These are phyloP conservation scores for Sporothrix curviconia DNA, from an alignment of 2,329 filamentous ascomycete genomes.

Conservation along the genomic window DNA sequence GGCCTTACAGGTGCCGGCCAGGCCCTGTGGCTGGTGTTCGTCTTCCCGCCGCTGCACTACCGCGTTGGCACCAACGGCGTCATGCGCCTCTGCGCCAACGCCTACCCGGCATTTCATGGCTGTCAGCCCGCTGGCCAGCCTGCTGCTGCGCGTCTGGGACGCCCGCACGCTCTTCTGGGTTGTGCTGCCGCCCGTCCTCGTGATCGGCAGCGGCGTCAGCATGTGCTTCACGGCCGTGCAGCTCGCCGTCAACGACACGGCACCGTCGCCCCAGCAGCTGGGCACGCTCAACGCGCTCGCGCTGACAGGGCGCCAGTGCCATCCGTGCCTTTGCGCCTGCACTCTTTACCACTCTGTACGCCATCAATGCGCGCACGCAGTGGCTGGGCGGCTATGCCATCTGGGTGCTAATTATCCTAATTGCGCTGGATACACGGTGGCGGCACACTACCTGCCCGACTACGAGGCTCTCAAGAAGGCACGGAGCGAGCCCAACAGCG, in stretches of 20 bases:
- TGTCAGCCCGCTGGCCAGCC: constrained; percentile 46
- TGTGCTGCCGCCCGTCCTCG: constrained; percentile 35
- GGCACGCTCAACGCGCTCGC: constrained; percentile 66
- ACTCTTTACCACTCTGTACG: constrained; percentile 60
- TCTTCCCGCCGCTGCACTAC: constrained; percentile 62
- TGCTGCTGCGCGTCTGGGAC: constrained; percentile 42
- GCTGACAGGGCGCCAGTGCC: constrained; percentile 53
- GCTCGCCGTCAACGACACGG: constrained; percentile 67
- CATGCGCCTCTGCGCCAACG: constrained; percentile 48
- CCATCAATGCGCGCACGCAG: constrained; percentile 56
- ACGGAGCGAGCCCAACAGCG: constrained; percentile 1
- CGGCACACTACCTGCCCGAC: constrained; percentile 31
- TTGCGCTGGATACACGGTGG: constrained; percentile 29
- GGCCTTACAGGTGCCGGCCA: constrained; percentile 59
- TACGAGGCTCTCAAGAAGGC: constrained; percentile 23
- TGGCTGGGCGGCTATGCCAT: constrained; percentile 59
- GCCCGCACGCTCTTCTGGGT: constrained; percentile 51
- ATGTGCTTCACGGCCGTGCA: constrained; percentile 68
- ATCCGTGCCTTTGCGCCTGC: constrained; percentile 62
- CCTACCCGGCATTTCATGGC: constrained; percentile 61
- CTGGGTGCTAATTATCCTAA: constrained; percentile 50
- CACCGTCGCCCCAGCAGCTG: constrained; percentile 56
- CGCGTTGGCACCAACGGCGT: constrained; percentile 61
- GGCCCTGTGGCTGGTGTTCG: constrained; percentile 62
- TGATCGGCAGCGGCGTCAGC: constrained; percentile 55